Percentiles rank a stretch among this genome's conserved stretches.
These are phyloP conservation scores for Stemphylium beticola DNA, from an alignment of 2,329 filamentous ascomycete genomes.

Conservation along the genomic window DNA sequence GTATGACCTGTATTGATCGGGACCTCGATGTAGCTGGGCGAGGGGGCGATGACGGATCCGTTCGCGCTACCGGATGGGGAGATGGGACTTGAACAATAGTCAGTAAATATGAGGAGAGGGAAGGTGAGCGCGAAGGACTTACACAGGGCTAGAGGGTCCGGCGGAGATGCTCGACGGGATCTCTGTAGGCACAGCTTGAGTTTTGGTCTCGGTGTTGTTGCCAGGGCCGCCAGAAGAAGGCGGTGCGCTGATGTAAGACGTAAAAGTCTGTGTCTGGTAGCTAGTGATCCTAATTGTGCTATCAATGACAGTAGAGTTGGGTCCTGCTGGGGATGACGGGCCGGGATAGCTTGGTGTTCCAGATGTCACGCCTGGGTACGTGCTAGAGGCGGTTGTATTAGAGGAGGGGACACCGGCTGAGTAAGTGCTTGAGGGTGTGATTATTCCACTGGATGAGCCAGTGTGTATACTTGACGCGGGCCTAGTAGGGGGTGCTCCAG, in stretches of 20 bases:
- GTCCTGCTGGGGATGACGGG: conserved; percentile 10
- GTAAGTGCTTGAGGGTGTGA: not conserved
- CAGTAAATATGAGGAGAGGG: conserved; percentile 2
- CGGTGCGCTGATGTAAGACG: conserved; percentile 26
- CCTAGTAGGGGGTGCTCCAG: not conserved
- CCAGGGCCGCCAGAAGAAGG: conserved; percentile 9
- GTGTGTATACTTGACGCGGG: not conserved
- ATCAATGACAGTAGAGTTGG: conserved; percentile 15
- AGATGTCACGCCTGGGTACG: conserved; percentile 13
- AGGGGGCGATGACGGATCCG: conserved; percentile 29
- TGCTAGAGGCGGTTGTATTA: conserved; percentile 3
- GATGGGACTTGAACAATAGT: conserved; percentile 19
- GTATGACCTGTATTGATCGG: conserved; percentile 33
- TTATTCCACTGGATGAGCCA: not conserved
- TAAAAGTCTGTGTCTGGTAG: conserved; percentile 30
- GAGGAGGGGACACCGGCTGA: not conserved
- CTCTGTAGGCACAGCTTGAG: conserved; percentile 27
- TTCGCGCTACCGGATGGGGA: conserved; percentile 29
- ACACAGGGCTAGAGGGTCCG: conserved; percentile 36
- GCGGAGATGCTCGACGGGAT: conserved; percentile 23
- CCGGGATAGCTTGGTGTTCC: conserved; percentile 19
- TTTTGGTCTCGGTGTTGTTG: conserved; percentile 21
- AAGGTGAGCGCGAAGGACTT: conserved; percentile 7
- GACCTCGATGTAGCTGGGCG: conserved; percentile 31
- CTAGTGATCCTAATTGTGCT: conserved; percentile 36